A percentile compares a stretch with the other conserved stretches of the same genome.
These are phyloP conservation scores for Naumovozyma dairenensis DNA, from an alignment of 805 yeast species.

Conservation along the genomic window DNA sequence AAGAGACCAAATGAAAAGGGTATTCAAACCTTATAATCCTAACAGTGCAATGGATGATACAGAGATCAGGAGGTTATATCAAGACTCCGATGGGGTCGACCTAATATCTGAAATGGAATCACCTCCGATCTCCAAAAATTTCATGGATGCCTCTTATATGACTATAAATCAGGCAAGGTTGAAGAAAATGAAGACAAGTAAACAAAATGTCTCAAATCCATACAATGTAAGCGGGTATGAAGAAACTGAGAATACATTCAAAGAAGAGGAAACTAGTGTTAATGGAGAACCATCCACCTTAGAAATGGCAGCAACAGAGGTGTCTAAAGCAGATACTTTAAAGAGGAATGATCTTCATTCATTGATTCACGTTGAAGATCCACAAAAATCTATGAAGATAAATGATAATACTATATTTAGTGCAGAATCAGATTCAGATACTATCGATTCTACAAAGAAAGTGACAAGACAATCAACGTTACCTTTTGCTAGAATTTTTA, in stretches of 20 bases:
- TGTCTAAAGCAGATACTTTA: too few relatives aligned
- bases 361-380: background rate
- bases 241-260: too few relatives aligned
- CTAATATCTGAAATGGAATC: slow-evolving; percentile 19
- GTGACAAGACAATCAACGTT: slow-evolving; percentile 9
- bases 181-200: too few relatives aligned
- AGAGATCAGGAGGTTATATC: slow-evolving; percentile 12
- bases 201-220: too few relatives aligned
- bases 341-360: too few relatives aligned
- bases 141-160: slow-evolving; percentile 12
- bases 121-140: slow-evolving; percentile 22
- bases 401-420: slow-evolving; percentile 1
- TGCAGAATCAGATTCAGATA: slow-evolving; percentile 9
- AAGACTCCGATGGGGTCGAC: slow-evolving; percentile 14
- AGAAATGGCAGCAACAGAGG: too few relatives aligned
- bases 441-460: slow-evolving; percentile 7
- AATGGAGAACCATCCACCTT: too few relatives aligned
- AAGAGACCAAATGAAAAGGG: slow-evolving; percentile 24
- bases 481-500: slow-evolving; percentile 21
- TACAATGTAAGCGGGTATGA: too few relatives aligned
- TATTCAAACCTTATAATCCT: slow-evolving; percentile 20
- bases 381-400: background rate
- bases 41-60: slow-evolving; percentile 1
- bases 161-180: slow-evolving; percentile 2
- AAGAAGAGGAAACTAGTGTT: too few relatives aligned